phyloP scores from a whole-genome alignment of 2,329 filamentous ascomycete genomes.

The Hypomyces perniciosus region DNA sequence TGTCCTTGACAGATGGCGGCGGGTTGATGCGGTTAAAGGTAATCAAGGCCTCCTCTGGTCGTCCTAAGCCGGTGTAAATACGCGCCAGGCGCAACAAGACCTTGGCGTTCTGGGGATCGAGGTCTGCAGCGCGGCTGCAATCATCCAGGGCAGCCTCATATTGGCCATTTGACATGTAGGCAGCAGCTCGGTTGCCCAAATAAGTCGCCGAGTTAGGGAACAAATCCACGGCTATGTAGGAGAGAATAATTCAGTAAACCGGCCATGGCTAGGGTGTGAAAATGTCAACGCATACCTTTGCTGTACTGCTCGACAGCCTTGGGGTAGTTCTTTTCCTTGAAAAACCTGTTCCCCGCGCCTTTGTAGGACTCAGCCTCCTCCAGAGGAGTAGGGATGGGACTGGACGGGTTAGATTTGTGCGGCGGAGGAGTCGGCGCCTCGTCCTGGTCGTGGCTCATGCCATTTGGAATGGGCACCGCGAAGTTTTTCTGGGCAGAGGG shows the following conservation, averaged over 20 bases:
- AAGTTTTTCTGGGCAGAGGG: constrained; percentile 39
- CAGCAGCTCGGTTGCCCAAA: constrained; percentile 89
- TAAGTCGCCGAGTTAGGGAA: constrained; percentile 84
- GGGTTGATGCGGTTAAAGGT: constrained; percentile 78
- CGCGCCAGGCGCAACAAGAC: constrained; percentile 82
- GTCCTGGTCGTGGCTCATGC: constrained; percentile 35
- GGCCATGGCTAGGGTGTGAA: background rate
- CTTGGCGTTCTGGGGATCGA: constrained; percentile 83
- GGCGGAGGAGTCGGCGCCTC: constrained; percentile 62
- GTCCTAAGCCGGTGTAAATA: constrained; percentile 81
- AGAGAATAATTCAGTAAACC: constrained; percentile 10
- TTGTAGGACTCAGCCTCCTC: constrained; percentile 91
- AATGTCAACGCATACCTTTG: constrained; percentile 59
- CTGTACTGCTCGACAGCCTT: constrained; percentile 90
- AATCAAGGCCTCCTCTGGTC: constrained; percentile 78
- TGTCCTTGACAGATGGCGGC: constrained; percentile 77
- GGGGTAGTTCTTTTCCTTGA: constrained; percentile 87
- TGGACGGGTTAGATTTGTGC: constrained; percentile 59
- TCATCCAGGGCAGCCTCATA: constrained; percentile 80
- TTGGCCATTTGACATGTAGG: constrained; percentile 80
- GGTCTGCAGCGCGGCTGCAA: constrained; percentile 71
- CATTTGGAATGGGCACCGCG: constrained; percentile 48
- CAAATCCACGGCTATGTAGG: constrained; percentile 69
- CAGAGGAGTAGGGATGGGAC: constrained; percentile 45
- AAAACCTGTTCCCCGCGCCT: constrained; percentile 88